Base-by-base conservation (phyloP, 2,329 filamentous ascomycete species). In the Curvularia hawaiiensis region DNA sequence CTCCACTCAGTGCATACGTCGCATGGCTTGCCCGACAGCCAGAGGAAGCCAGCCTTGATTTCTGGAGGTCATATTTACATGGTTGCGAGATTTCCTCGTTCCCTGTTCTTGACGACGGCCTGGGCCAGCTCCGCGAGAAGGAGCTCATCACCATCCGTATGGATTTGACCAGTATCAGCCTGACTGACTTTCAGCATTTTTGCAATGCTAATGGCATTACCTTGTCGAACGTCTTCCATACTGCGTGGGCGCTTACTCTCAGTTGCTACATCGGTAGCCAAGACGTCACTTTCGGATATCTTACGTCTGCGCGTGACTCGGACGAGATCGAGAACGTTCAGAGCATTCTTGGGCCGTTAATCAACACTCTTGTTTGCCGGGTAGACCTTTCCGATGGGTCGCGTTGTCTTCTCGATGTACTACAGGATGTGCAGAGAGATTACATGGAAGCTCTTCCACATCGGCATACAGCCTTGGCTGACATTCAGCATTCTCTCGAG, bases 201-300 rank as follows among this genome's bases (percentile, higher is more conserved):
- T 84, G 81, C 59, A 77, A 79, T 39, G 63, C 69, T 7, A 69
- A 77, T 47, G 78, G 78, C 4, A 71, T 83, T 18, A 84, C 82
- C 0, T 54, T 83, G 2, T 78, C 82, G 2, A 83, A 82, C 56
- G 76, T 78, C 0, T 72, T 79, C 56, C 75, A 77, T 40, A 69
- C 73, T 1, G 77, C 77, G 6, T 79, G 78, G 78, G 76, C 71
- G 1, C 52, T 79, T 18, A 73, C 73, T 2, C 57, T 79, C 24
- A 73, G 70, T n/a, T 67, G 56, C 43, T 79, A 77, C 58, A 74
- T 76, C 4, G 74, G 71, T 12, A 72, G 66, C 22, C 60, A 64
- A 3, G 70, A 79, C 22, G 73, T 78, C 18, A 79, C 75, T 18
- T 83, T 83, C 60, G 79, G 78, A 11, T 82, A 81, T 59, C 75